phyloP scores from a whole-genome alignment of 768 basidiomycete genomes.

The Scleroderma bovista region DNA sequence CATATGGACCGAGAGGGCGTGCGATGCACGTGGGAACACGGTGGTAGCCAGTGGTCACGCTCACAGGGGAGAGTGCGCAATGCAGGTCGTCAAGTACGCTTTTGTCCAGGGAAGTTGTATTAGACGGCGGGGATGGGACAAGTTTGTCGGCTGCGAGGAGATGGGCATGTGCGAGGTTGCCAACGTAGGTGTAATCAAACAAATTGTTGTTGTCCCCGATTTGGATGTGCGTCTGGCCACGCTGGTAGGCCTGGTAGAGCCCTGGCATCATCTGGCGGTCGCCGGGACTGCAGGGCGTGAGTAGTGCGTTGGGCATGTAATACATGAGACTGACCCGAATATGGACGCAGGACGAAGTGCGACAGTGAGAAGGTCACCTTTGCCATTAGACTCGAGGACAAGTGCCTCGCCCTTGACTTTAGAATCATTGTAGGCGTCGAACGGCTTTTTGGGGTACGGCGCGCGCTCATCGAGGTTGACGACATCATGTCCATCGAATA shows the following conservation, averaged over 20 bases:
- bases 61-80: conserved; percentile 54
- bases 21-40: conserved; percentile 76
- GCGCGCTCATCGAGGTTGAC: conserved; percentile 87
- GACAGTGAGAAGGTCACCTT: conserved; percentile 79
- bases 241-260: conserved; percentile 72
- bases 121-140: conserved; percentile 42
- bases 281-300: conserved; percentile 57
- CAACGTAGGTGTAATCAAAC: conserved; percentile 96
- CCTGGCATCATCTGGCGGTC: conserved; percentile 83
- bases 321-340: conserved; percentile 64
- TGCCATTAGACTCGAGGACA: conserved; percentile 82
- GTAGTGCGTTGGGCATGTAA: conserved; percentile 1
- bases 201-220: conserved; percentile 91
- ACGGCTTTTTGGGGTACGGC: conserved; percentile 60
- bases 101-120: conserved; percentile 17
- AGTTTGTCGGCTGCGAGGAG: conserved; percentile 91
- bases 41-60: conserved; percentile 55
- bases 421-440: conserved; percentile 92
- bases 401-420: conserved; percentile 85
- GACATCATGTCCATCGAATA: conserved; percentile 78
- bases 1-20: conserved; percentile 79
- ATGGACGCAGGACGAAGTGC: conserved; percentile 91
- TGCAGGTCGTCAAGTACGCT: conserved; percentile 35
- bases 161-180: conserved; percentile 91
- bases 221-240: conserved; percentile 85